A percentile compares a stretch with the other conserved stretches of the same genome.
These are phyloP conservation scores for Leccinellum albellum DNA, from an alignment of 768 basidiomycete genomes.

Conservation along the genomic window DNA sequence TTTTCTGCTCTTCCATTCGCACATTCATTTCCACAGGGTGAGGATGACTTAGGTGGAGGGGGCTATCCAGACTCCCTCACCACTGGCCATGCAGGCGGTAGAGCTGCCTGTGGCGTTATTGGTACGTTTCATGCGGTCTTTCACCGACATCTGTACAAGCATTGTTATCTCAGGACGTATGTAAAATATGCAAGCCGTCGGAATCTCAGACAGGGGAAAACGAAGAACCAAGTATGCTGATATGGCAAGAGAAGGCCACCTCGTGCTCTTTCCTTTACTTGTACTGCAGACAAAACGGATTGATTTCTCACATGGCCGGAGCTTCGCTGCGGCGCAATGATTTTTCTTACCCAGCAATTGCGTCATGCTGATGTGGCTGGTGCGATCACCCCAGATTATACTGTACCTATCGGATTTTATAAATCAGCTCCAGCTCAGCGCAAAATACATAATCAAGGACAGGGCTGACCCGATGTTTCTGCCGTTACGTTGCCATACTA, in stretches of 20 bases:
- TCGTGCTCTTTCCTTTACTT: constrained; percentile 9
- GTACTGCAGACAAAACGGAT: constrained; percentile 8
- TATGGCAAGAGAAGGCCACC: constrained; percentile 3
- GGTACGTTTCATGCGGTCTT: constrained; percentile 37
- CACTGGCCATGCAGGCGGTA: constrained; percentile 74
- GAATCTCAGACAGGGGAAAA: neutral
- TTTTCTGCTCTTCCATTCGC: constrained; percentile 5
- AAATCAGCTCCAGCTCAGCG: neutral
- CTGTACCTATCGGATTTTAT: neutral
- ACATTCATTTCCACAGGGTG: constrained; percentile 42
- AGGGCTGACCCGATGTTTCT: neutral
- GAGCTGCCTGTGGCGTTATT: constrained; percentile 81
- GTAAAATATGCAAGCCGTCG: neutral
- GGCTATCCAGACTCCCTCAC: constrained; percentile 64
- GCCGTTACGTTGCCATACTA: neutral
- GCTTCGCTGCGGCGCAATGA: neutral
- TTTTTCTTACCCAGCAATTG: neutral
- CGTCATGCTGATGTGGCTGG: neutral
- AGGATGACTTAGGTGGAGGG: constrained; percentile 77
- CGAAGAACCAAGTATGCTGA: constrained; percentile 1
- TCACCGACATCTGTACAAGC: neutral
- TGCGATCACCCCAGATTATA: neutral
- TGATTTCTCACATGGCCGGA: neutral
- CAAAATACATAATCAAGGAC: neutral
- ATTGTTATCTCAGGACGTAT: constrained; percentile 13